Evolutionary conservation across 2,329 filamentous ascomycete genomes (phyloP).

Genomic region (Ceratocystis ficicola): DNA sequence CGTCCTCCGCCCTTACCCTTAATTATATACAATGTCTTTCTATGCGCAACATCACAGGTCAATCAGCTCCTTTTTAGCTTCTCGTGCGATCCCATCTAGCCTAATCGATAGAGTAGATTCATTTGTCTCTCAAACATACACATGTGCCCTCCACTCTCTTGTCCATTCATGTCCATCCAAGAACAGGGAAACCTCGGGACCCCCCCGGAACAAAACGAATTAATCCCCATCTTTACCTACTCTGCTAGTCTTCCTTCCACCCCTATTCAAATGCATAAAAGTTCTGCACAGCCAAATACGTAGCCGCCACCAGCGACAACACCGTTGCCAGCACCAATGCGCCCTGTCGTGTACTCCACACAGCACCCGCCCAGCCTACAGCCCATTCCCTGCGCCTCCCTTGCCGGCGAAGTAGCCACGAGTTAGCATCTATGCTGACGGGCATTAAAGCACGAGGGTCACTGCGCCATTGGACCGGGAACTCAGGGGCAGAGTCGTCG

Average conservation of each 20-base stretch:
- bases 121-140: neutral
- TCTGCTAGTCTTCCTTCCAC: too few relatives aligned
- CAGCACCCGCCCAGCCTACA: constrained; percentile 43
- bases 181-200: neutral
- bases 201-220: neutral
- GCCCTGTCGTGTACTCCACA: constrained; percentile 43
- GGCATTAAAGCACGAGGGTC: constrained; percentile 39
- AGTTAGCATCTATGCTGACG: constrained; percentile 41
- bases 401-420: constrained; percentile 40
- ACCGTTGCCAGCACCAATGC: constrained; percentile 36
- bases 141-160: neutral
- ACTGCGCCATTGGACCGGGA: constrained; percentile 24
- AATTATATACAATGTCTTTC: neutral
- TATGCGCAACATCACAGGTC: neutral
- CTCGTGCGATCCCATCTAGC: neutral
- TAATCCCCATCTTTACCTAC: neutral
- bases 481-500: neutral
- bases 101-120: neutral
- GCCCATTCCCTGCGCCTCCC: constrained; percentile 37
- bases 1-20: neutral
- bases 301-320: constrained; percentile 33
- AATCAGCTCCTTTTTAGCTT: neutral
- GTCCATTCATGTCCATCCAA: neutral
- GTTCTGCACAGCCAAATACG: constrained; percentile 31
- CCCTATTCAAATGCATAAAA: constrained; percentile 12